These are phyloP conservation scores for Podospora appendiculata DNA, from an alignment of 495 filamentous ascomycete species.

Conservation along the genomic window DNA sequence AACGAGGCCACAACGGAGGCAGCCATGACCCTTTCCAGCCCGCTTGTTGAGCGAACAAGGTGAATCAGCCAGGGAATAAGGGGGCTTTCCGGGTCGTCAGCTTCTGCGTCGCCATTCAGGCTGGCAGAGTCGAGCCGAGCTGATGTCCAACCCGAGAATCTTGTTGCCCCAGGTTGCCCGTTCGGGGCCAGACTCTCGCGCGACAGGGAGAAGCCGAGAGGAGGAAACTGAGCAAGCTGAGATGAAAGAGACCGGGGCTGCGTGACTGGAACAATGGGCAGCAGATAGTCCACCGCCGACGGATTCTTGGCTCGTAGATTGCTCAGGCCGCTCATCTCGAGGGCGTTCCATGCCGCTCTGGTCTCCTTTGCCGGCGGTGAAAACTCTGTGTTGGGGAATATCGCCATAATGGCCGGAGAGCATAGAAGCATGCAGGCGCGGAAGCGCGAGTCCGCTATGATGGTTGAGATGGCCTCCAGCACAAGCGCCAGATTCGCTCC, in stretches of 20 bases:
- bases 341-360: slow-evolving; percentile 27
- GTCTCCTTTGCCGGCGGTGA: slow-evolving; percentile 13
- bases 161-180: slow-evolving; percentile 17
- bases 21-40: slow-evolving; percentile 67
- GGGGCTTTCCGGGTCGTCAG: slow-evolving; percentile 66
- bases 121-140: slow-evolving; percentile 17
- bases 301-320: slow-evolving; percentile 13
- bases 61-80: slow-evolving; percentile 78
- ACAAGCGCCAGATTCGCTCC: slow-evolving; percentile 57
- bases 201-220: slow-evolving; percentile 40
- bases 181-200: slow-evolving; percentile 26
- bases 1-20: slow-evolving; percentile 69
- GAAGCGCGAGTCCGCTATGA: slow-evolving; percentile 72
- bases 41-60: slow-evolving; percentile 53
- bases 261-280: slow-evolving; percentile 38
- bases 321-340: slow-evolving; percentile 24
- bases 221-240: slow-evolving; percentile 45
- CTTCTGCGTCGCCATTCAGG: slow-evolving; percentile 18
- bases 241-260: slow-evolving; percentile 6
- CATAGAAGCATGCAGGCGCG: slow-evolving; percentile 70
- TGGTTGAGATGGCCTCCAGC: slow-evolving; percentile 72
- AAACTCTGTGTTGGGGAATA: slow-evolving; percentile 49
- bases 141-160: slow-evolving; percentile 21
- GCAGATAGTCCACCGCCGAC: slow-evolving; percentile 53
- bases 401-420: slow-evolving; percentile 64